Evolutionary conservation across 2,329 filamentous ascomycete species (phyloP).

Genomic region (Aspergillus flavus): DNA sequence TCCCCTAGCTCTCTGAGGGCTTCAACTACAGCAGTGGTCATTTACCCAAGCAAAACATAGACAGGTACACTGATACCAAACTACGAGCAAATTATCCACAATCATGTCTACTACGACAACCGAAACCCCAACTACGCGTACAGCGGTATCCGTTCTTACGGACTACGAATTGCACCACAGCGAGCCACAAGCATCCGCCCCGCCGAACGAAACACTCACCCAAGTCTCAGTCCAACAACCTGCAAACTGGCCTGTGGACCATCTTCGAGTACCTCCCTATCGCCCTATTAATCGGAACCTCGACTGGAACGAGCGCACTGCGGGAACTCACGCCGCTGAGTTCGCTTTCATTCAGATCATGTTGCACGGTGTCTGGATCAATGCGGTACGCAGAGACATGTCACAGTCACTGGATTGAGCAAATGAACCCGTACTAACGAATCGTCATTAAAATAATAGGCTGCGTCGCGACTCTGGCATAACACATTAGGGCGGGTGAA

Average conservation of each 20-base stretch:
- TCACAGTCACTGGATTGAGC: neutral
- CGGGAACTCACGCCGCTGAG: constrained; percentile 49
- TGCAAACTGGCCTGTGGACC: constrained; percentile 51
- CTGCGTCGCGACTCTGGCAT: constrained; percentile 51
- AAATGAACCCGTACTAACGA: neutral
- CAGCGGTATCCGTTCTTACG: constrained; percentile 25
- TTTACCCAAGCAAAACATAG: neutral
- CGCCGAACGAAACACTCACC: neutral
- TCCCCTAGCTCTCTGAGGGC: neutral
- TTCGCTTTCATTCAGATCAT: constrained; percentile 53
- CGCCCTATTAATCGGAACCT: constrained; percentile 50
- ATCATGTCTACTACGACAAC: constrained; percentile 12
- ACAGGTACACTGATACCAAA: neutral
- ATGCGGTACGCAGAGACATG: constrained; percentile 33
- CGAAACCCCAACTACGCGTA: constrained; percentile 18
- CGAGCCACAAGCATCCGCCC: constrained; percentile 9
- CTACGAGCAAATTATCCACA: neutral
- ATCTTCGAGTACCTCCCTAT: constrained; percentile 52
- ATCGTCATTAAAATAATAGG: constrained; percentile 30
- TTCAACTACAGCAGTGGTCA: neutral
- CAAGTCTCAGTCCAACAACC: constrained; percentile 11
- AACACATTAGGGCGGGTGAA: constrained; percentile 53
- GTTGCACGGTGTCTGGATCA: constrained; percentile 52
- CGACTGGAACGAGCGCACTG: constrained; percentile 46
- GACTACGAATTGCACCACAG: constrained; percentile 34